Evolutionary conservation across 1,284 basidiomycete genomes (phyloP).

Genomic region (Leucoagaricus sp.): DNA sequence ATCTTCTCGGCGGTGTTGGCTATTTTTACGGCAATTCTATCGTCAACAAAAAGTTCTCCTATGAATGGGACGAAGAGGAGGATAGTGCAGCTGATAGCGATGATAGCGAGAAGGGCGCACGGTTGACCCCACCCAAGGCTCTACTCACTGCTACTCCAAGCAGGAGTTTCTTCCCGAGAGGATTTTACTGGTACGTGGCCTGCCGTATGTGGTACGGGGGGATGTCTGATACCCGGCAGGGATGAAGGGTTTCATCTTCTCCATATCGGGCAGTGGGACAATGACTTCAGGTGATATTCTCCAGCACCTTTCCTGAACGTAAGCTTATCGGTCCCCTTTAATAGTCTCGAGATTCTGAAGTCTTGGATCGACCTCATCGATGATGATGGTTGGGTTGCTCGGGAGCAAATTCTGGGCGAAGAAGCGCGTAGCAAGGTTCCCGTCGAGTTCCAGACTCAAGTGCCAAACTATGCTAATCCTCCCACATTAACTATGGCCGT

Average conservation of each 20-base stretch:
- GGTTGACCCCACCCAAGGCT: slow-evolving; percentile 70
- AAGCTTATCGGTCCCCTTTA: neutral
- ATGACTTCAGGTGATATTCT: slow-evolving; percentile 72
- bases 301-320: neutral
- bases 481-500: slow-evolving; percentile 92
- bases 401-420: slow-evolving; percentile 94
- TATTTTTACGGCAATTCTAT: slow-evolving; percentile 94
- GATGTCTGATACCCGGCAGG: slow-evolving; percentile 42
- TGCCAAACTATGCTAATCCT: slow-evolving; percentile 92
- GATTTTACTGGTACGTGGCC: slow-evolving; percentile 84
- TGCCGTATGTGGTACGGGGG: neutral
- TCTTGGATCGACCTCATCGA: slow-evolving; percentile 92
- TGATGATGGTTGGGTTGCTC: slow-evolving; percentile 91
- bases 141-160: slow-evolving; percentile 94
- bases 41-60: slow-evolving; percentile 80
- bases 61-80: slow-evolving; percentile 88
- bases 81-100: slow-evolving; percentile 45
- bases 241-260: slow-evolving; percentile 96
- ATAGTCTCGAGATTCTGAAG: slow-evolving; percentile 83
- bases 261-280: slow-evolving; percentile 91
- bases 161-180: slow-evolving; percentile 93
- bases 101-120: slow-evolving; percentile 52
- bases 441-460: slow-evolving; percentile 86
- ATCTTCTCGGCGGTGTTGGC: slow-evolving; percentile 88
- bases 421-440: slow-evolving; percentile 93